Conservation (phyloP, 306 rosid genomes). For the Hippophae tibetana region DNA sequence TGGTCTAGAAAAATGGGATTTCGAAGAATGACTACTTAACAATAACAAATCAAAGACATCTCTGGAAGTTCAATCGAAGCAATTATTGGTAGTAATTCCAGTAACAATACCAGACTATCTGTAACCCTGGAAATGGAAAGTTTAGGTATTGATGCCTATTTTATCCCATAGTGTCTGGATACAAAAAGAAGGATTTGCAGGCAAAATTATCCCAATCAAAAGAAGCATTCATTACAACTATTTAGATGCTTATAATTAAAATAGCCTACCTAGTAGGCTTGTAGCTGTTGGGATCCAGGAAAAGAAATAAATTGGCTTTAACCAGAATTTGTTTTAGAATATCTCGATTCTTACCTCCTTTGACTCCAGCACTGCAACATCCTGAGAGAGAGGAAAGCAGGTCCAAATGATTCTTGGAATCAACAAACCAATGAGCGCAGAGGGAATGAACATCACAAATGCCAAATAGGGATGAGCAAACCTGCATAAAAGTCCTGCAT, state of each 20-base stretch:
- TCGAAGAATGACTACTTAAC: too few species aligned
- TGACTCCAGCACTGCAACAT: slow-evolving; percentile 42
- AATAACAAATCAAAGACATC: too few species aligned
- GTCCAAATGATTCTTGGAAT: slow-evolving; percentile 67
- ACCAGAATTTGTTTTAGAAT: background rate
- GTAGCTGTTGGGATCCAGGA: background rate
- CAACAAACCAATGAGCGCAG: slow-evolving; percentile 69
- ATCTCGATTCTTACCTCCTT: slow-evolving; percentile 47
- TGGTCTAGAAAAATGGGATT: too few species aligned
- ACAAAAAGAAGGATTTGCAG: background rate
- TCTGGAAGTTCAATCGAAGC: too few species aligned
- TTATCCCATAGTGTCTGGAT: background rate
- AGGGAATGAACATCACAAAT: slow-evolving; percentile 78
- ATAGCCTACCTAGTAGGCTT: background rate
- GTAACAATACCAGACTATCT: too few species aligned
- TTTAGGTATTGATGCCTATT: background rate
- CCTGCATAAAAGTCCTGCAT: slow-evolving; percentile 45
- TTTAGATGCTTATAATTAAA: background rate
- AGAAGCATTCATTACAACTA: background rate
- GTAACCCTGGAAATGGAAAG: too few species aligned
- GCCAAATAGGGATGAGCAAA: slow-evolving; percentile 89
- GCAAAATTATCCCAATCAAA: background rate
- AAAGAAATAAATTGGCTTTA: background rate
- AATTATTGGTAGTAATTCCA: too few species aligned
- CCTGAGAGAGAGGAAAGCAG: slow-evolving; percentile 58